Base-by-base conservation (phyloP, 106 monocot species). In the Dioscorea zingiberensis region DNA sequence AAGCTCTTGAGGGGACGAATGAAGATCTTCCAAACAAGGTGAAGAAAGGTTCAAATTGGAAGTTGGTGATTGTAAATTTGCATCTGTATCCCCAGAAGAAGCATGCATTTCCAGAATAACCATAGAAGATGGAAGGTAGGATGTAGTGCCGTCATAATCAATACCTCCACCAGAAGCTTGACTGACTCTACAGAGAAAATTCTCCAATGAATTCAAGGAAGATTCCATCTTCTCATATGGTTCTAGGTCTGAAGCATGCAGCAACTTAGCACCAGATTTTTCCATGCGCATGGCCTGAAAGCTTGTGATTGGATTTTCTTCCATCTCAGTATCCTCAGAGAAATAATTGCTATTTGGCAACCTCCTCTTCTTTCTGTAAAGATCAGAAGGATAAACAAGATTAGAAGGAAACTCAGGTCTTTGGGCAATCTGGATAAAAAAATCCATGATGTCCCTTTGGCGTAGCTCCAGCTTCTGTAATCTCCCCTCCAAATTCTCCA, bases 151-250 rank as follows among this genome's bases (percentile, higher is more conserved):
- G 62, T 88, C 80, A 55, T 74, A 83, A 21, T 46, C 60, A 27
- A 80, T 65, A 28, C 83, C 83, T 74, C 77, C 72, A 3, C 87
- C 90, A 54, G 74, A 91, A 22, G 76, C 80, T 68, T 73, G 67
- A 63, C 83, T 77, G 4, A 81, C 91, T 44, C 68, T 70, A 21
- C 47, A 83, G 32, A 97, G 80, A 19, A 97, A 79, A 26, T 55
- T 81, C 62, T 97, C 95, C 72, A 97, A 79, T 3, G 83, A 85
- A 69, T 75, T 77, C 60, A 97, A 79, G 16, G 91, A 85, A 38
- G 85, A 85, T 53, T 97, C 91, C 83, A 97, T 88, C 78, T 77
- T 91, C 25, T 86, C 85, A 68, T 88, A 88, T 62, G 85, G 81
- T 28, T 91, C 87, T 0, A 71, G 61, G 56, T 81, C 76, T 3